Percentiles rank a stretch among this genome's conserved stretches.
Conservation (phyloP, 1,284 basidiomycete species). For the Pholiota adiposa region DNA sequence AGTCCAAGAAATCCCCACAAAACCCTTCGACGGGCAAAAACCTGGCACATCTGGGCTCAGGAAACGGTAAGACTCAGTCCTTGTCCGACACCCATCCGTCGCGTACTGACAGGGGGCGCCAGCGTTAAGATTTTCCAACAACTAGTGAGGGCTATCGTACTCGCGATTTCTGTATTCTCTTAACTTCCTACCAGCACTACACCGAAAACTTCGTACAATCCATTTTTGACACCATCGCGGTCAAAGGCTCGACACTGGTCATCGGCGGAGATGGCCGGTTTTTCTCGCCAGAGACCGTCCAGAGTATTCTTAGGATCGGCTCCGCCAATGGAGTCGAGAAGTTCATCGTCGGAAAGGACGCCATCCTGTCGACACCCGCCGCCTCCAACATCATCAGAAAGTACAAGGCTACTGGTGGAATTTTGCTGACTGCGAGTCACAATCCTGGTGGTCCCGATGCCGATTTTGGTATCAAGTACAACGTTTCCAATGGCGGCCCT, state of each 20-base stretch:
- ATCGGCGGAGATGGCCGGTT: slow-evolving; percentile 97
- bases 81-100: slow-evolving; percentile 21
- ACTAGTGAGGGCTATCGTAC: slow-evolving; percentile 59
- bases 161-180: slow-evolving; percentile 13
- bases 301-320: slow-evolving; percentile 90
- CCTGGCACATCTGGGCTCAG: slow-evolving; percentile 94
- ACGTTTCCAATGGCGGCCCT: slow-evolving; percentile 95
- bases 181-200: slow-evolving; percentile 71
- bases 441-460: slow-evolving; percentile 97
- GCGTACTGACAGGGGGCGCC: slow-evolving; percentile 20
- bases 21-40: slow-evolving; percentile 89
- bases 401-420: slow-evolving; percentile 96
- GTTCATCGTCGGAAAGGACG: slow-evolving; percentile 88
- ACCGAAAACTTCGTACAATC: slow-evolving; percentile 99
- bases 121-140: slow-evolving; percentile 93
- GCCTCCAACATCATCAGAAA: slow-evolving; percentile 95
- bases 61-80: slow-evolving; percentile 67
- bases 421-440: slow-evolving; percentile 97
- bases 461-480: slow-evolving; percentile 99
- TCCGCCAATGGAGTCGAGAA: slow-evolving; percentile 91
- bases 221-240: slow-evolving; percentile 90
- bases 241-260: slow-evolving; percentile 86
- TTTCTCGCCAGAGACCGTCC: slow-evolving; percentile 89
- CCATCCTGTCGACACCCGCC: slow-evolving; percentile 96
- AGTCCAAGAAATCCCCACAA: slow-evolving; percentile 70